Base-by-base conservation (phyloP, 257 asterid species). In the Capsicum pubescens region DNA sequence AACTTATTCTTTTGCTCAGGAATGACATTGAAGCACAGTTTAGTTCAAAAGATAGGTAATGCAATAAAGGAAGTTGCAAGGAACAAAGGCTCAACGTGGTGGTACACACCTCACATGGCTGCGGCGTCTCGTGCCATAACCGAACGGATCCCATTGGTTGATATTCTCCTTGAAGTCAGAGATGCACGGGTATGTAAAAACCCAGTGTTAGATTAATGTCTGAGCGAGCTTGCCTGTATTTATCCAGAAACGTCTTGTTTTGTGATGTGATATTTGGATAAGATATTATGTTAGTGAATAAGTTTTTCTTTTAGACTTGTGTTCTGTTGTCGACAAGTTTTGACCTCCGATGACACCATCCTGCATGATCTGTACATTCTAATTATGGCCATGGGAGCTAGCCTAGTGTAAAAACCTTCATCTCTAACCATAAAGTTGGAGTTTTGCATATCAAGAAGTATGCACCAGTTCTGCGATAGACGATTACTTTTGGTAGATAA, bases 61-160 rank as follows among this genome's bases (percentile, higher is more conserved):
- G 88, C 93, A 26, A 93, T 93, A 35, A 93, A 89, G 86, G 85
- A 90, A 82, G 91, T 91, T 85, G 92, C 94, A 5, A 86, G 85
- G 87, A 84, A 85, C 87, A 87, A 91, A 92, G 78, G 91, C 79
- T 92, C 97, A 9, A 92, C 93, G 39, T 96, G 98, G 97, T 92
- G 99, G 98, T 91, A 93, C 91, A 93, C 97, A 60, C 95, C 92
- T 64, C 98, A 89, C 84, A 91, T 92, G 98, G 98, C 97, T 52
- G 98, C 99, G 17, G 98, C 98, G 55, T 90, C 97, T 74, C 92
- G 88, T 58, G 95, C 98, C 83, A 89, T 96, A 58, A 81, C 90
- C 11, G 93, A 96, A 19, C 92, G 99, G 21, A 79, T 92, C 78
- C 97, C 97, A 13, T 84, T 92, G 48, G 95, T 92, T 55, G 95